Conservation (phyloP, 257 asterid species). For the Solanum lycopersicoides region DNA sequence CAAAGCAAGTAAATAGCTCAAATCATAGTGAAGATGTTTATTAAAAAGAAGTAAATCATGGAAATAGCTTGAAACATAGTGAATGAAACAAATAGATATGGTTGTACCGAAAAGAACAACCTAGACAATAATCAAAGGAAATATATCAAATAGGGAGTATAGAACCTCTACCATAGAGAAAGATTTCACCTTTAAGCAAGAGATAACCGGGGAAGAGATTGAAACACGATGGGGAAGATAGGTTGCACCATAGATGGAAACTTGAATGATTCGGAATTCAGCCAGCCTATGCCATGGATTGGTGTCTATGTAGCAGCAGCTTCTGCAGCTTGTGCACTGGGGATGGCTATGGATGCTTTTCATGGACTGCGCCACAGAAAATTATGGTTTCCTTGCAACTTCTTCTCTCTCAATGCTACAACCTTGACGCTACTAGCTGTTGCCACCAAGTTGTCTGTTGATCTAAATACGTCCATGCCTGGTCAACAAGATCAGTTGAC, state of each 20-base stretch:
- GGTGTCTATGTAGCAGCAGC: slow-evolving; percentile 55
- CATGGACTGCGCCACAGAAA: slow-evolving; percentile 34
- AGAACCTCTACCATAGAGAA: background rate
- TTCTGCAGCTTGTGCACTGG: slow-evolving; percentile 50
- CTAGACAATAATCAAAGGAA: background rate
- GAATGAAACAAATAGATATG: background rate
- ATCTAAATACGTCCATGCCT: slow-evolving; percentile 77
- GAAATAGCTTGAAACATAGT: background rate
- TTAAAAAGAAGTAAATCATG: background rate
- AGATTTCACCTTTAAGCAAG: background rate
- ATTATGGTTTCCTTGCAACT: slow-evolving; percentile 67
- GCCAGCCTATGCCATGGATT: slow-evolving; percentile 65
- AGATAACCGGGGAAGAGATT: background rate
- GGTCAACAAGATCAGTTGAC: slow-evolving; percentile 54
- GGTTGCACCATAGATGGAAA: slow-evolving; percentile 37
- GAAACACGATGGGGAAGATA: background rate
- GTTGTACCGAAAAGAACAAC: background rate
- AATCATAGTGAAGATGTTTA: background rate
- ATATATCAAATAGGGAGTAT: background rate
- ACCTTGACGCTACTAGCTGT: slow-evolving; percentile 55
- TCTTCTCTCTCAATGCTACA: slow-evolving; percentile 74
- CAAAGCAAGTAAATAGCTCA: background rate
- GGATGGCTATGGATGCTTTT: slow-evolving; percentile 40
- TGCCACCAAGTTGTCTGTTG: slow-evolving; percentile 69
- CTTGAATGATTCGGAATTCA: slow-evolving; percentile 40